Base-by-base conservation (phyloP, 2,329 filamentous ascomycete species). In the Pseudovirgaria hyperparasitica region DNA sequence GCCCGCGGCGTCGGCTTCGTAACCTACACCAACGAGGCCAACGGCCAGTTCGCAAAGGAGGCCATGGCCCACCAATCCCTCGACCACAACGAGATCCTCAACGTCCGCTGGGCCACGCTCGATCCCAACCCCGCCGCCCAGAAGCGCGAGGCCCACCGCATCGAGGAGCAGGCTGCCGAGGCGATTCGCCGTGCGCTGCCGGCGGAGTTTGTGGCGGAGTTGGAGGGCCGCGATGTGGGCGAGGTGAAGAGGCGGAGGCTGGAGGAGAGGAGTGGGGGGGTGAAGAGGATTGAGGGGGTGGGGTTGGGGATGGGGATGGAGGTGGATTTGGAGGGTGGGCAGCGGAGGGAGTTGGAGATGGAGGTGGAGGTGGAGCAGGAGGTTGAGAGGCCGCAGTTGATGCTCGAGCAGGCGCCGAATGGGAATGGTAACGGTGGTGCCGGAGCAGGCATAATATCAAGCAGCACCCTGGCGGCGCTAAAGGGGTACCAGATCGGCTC, bases 81-180 rank as follows among this genome's bases (percentile, higher is more conserved):
- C 16, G 90, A 98, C 45, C 79, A 96, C 52, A 77, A 74, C 36
- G 90, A 98, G 57, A 76, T 94, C 13, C 61, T 98, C 15, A 98
- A 98, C 53, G 86, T 98, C 25, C 70, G 92, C 36, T 98, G 90
- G 90, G 90, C 90, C 22, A 98, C 90, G 0, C 80, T 84, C 5
- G 90, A 98, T 48, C 90, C 90, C 2, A 98, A 98, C 41, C 90
- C 90, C 0, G 76, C 90, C 63, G 85, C 87, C 2, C 84, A 93
- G 52, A 92, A 92, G 37, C 70, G 92, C 33, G 90, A 98, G 56
- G 87, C 80, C 3, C 68, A 79, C 20, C 69, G 78, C 21, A 78
- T 98, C 33, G 90, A 98, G 50, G 90, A 98, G 48, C 90, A 98
- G 52, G 90, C 90, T 2, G 90, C 90, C 0, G 90, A 94, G 45